A percentile compares a stretch with the other conserved stretches of the same genome.
These are phyloP conservation scores for Trypanosoma scelopori DNA, from an alignment of 208 protist species.

Conservation along the genomic window DNA sequence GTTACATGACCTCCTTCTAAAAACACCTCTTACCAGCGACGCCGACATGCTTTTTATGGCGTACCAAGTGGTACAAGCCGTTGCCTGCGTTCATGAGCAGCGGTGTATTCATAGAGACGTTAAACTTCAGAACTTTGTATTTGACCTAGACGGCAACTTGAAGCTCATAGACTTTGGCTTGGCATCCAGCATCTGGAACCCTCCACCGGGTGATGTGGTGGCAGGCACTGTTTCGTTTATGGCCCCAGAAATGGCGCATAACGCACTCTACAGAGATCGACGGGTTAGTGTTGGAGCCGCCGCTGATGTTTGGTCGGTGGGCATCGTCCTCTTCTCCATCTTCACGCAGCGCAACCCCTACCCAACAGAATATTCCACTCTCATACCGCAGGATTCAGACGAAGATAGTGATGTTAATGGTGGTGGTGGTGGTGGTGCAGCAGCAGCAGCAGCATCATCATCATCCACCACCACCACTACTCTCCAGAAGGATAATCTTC, in stretches of 20 bases:
- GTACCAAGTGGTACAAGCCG: constrained; percentile 83
- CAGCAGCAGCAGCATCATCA: no score
- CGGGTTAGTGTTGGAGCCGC: constrained; percentile 79
- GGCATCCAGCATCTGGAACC: constrained; percentile 63
- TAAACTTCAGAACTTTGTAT: constrained; percentile 92
- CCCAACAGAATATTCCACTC: constrained; percentile 21
- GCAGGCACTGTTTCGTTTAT: constrained; percentile 92
- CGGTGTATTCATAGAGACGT: constrained; percentile 91
- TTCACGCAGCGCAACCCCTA: constrained; percentile 89
- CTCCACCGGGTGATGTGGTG: constrained; percentile 82
- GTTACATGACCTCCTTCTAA: constrained; percentile 84
- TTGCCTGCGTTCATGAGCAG: constrained; percentile 89
- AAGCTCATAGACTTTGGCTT: constrained; percentile 93
- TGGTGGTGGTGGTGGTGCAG: constrained; percentile 2
- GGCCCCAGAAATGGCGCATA: constrained; percentile 92
- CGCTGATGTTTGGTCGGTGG: constrained; percentile 87
- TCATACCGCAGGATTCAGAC: constrained; percentile 5
- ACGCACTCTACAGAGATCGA: constrained; percentile 76
- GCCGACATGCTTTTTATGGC: constrained; percentile 91
- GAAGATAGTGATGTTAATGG: constrained; percentile 12
- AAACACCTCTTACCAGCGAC: constrained; percentile 73
- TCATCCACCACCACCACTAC: no score
- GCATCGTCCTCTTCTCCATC: constrained; percentile 89
- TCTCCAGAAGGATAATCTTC: constrained; percentile 48
- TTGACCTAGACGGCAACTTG: constrained; percentile 85